Conservation (phyloP, 2,329 filamentous ascomycete species). For the Neophaeococcomyces mojaviensis region DNA sequence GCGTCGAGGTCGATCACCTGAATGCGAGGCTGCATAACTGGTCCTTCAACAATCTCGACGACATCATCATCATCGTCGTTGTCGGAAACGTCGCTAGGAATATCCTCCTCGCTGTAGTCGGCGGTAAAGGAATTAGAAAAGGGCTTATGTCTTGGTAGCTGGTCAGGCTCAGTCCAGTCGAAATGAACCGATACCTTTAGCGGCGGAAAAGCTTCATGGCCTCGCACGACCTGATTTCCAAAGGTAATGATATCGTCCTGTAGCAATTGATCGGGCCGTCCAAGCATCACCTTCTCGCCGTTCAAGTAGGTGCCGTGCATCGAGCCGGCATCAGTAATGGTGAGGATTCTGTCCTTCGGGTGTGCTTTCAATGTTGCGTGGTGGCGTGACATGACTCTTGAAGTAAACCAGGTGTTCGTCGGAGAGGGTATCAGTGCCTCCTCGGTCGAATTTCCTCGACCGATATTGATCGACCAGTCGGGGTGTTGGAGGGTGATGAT, state of each 20-base stretch:
- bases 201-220: slow-evolving; percentile 22
- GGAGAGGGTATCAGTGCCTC: slow-evolving; percentile 27
- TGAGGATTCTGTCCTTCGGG: slow-evolving; percentile 28
- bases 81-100: slow-evolving; percentile 11
- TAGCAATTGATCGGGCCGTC: slow-evolving; percentile 25
- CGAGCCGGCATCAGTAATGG: slow-evolving; percentile 49
- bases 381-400: slow-evolving; percentile 40
- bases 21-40: slow-evolving; percentile 13
- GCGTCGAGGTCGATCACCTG: slow-evolving; percentile 10
- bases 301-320: slow-evolving; percentile 58
- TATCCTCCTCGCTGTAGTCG: slow-evolving; percentile 28
- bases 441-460: slow-evolving; percentile 35
- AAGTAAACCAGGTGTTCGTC: slow-evolving; percentile 41
- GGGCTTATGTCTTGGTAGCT: background rate
- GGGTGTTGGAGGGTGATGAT: slow-evolving; percentile 8
- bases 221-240: slow-evolving; percentile 44
- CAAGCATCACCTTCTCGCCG: slow-evolving; percentile 32
- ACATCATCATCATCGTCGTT: too few species aligned
- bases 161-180: slow-evolving; percentile 1
- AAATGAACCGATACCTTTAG: background rate
- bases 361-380: slow-evolving; percentile 34
- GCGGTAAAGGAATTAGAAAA: slow-evolving; percentile 34
- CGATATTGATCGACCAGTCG: slow-evolving; percentile 29
- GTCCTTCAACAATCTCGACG: slow-evolving; percentile 16
- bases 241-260: slow-evolving; percentile 38